phyloP scores from a whole-genome alignment of 176 grass and related monocot species.

The Elaeis guineensis region DNA sequence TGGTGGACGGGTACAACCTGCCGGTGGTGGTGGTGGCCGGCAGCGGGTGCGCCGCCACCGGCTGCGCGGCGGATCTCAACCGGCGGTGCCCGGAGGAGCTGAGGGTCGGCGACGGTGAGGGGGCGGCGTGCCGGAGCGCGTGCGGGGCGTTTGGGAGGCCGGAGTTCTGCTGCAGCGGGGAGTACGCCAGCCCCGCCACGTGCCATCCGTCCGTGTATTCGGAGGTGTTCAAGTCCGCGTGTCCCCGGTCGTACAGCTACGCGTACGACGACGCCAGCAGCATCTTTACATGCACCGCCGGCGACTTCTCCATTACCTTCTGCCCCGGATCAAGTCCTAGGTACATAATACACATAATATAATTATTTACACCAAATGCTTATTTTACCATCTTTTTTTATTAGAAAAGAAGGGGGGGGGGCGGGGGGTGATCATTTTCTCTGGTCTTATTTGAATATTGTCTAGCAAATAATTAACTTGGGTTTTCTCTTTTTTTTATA shows the following conservation, averaged over 20 bases:
- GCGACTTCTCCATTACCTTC: not conserved
- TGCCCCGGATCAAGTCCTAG: constrained; percentile 1
- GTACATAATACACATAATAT: not conserved
- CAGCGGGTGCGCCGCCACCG: not conserved
- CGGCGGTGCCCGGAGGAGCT: constrained; percentile 24
- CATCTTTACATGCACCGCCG: constrained; percentile 1
- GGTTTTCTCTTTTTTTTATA: too few relatives aligned
- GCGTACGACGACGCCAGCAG: constrained; percentile 7
- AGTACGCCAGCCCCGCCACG: not conserved
- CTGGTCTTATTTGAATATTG: too few relatives aligned
- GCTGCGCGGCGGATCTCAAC: constrained; percentile 22
- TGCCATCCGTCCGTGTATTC: constrained; percentile 1
- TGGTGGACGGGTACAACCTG: constrained; percentile 6
- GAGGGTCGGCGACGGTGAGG: constrained; percentile 23
- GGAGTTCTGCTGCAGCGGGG: constrained; percentile 46
- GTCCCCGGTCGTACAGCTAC: constrained; percentile 3
- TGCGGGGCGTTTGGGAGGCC: constrained; percentile 41
- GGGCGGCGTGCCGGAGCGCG: constrained; percentile 48
- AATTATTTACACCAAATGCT: too few relatives aligned
- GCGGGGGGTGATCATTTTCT: too few relatives aligned
- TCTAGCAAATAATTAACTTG: too few relatives aligned
- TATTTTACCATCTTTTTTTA: too few relatives aligned
- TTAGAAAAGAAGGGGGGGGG: too few relatives aligned
- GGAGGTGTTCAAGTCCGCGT: constrained; percentile 3
- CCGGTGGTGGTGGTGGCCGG: not conserved